A percentile compares a stretch with the other conserved stretches of the same genome.
These are phyloP conservation scores for Perkinsela sp. DNA, from an alignment of 208 protist genomes.

Conservation along the genomic window DNA sequence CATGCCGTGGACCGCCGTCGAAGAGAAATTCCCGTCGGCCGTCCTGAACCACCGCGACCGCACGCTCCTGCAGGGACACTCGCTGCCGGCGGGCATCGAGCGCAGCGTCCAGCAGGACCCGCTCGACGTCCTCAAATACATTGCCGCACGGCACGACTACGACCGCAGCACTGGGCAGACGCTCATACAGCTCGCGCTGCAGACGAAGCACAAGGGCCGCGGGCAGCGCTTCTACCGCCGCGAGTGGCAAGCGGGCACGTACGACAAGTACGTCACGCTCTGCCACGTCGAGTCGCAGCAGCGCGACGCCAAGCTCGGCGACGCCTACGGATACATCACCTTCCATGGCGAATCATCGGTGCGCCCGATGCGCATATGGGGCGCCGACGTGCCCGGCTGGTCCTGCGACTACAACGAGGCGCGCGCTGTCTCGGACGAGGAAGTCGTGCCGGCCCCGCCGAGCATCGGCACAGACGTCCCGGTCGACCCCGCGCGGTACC, in stretches of 20 bases:
- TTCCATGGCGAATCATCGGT: conserved; percentile 53
- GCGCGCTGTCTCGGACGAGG: conserved; percentile 22
- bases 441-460: conserved; percentile 26
- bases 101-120: conserved; percentile 36
- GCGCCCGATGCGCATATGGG: conserved; percentile 28
- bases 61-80: conserved; percentile 31
- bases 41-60: conserved; percentile 45
- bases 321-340: conserved; percentile 48
- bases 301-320: conserved; percentile 30
- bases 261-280: conserved; percentile 54
- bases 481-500: conserved; percentile 21
- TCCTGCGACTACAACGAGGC: conserved; percentile 19
- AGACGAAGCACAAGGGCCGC: conserved; percentile 23
- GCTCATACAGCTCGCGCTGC: conserved; percentile 44
- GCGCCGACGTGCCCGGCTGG: conserved; percentile 40
- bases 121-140: conserved; percentile 33
- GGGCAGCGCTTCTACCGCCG: conserved; percentile 43
- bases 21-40: conserved; percentile 40
- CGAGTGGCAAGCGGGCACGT: conserved; percentile 55
- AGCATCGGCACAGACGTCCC: conserved; percentile 56
- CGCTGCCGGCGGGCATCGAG: conserved; percentile 37
- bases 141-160: conserved; percentile 38
- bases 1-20: conserved; percentile 54
- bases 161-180: conserved; percentile 45
- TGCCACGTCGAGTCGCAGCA: conserved; percentile 29